These are phyloP conservation scores for Kwoniella newhampshirensis DNA, from an alignment of 768 basidiomycete genomes.

Conservation along the genomic window DNA sequence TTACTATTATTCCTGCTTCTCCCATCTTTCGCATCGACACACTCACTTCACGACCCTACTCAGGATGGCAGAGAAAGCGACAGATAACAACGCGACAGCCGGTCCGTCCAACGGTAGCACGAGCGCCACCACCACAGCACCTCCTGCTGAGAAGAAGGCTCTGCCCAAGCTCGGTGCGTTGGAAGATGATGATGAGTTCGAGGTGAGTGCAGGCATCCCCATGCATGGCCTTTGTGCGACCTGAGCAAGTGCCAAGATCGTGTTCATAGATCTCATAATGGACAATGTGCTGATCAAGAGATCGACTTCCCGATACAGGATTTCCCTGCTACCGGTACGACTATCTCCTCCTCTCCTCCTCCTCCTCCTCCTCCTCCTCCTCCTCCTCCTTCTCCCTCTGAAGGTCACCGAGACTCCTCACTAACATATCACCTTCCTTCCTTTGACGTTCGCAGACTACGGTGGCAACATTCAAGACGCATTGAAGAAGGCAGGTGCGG, in stretches of 20 bases:
- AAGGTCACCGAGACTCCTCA: not conserved
- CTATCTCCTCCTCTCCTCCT: not conserved
- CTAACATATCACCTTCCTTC: slow-evolving; percentile 4
- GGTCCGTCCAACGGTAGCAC: slow-evolving; percentile 14
- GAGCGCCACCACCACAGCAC: not conserved
- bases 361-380: not conserved
- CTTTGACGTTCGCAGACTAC: slow-evolving; percentile 22
- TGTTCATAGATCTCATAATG: not conserved
- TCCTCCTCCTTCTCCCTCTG: not conserved
- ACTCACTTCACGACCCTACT: not conserved
- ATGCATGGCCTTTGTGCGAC: no score
- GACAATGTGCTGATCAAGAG: no score
- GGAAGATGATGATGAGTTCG: slow-evolving; percentile 97
- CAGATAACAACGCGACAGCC: slow-evolving; percentile 16
- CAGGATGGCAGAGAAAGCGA: slow-evolving; percentile 21
- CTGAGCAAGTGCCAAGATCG: slow-evolving; percentile 1
- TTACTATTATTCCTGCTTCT: no score
- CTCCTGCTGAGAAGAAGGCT: slow-evolving; percentile 38
- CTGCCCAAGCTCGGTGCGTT: slow-evolving; percentile 78
- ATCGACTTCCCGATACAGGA: slow-evolving; percentile 58
- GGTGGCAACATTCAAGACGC: slow-evolving; percentile 62
- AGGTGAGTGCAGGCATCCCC: slow-evolving; percentile 52
- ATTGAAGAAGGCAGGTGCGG: slow-evolving; percentile 71
- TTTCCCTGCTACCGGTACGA: slow-evolving; percentile 74
- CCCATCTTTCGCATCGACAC: no score